These are phyloP conservation scores for Speleostelium caveatum DNA, from an alignment of 78 protist species.

Conservation along the genomic window DNA sequence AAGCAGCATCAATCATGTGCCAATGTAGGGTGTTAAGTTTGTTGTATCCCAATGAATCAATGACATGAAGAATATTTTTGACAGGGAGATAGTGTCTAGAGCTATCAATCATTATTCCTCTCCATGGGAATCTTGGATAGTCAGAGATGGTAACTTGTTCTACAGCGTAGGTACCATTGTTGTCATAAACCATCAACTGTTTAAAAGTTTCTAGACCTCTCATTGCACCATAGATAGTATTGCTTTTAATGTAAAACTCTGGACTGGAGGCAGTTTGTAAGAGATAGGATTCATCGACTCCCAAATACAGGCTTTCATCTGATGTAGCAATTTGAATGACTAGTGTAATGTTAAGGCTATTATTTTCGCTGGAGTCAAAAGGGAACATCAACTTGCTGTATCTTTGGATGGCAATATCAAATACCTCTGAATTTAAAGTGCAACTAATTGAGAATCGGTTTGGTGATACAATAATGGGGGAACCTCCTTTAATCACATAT, in stretches of 20 bases:
- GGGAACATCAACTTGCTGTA: slow-evolving; percentile 35
- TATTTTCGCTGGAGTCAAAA: slow-evolving; percentile 7
- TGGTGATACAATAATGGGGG: not conserved
- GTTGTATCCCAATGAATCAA: slow-evolving; percentile 84
- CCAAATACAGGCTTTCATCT: slow-evolving; percentile 30
- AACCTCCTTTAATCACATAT: not conserved
- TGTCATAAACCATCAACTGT: slow-evolving; percentile 86
- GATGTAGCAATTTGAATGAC: not conserved
- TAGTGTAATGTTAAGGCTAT: not conserved
- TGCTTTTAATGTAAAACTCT: slow-evolving; percentile 65
- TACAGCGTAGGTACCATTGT: not conserved
- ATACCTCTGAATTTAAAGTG: not conserved
- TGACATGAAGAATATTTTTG: slow-evolving; percentile 42
- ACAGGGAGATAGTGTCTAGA: slow-evolving; percentile 91
- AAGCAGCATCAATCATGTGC: slow-evolving; percentile 93
- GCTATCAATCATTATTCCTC: slow-evolving; percentile 95
- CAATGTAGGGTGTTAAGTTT: slow-evolving; percentile 95
- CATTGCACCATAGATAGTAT: slow-evolving; percentile 88
- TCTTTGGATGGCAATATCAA: slow-evolving; percentile 21
- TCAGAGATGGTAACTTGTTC: slow-evolving; percentile 68
- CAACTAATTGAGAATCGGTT: not conserved
- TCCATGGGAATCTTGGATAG: slow-evolving; percentile 90
- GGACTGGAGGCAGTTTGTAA: not conserved
- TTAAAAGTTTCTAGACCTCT: slow-evolving; percentile 93
- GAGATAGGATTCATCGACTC: slow-evolving; percentile 36